A percentile compares a stretch with the other conserved stretches of the same genome.
Conservation (phyloP, 106 monocot genomes). For the Allium sativum region DNA sequence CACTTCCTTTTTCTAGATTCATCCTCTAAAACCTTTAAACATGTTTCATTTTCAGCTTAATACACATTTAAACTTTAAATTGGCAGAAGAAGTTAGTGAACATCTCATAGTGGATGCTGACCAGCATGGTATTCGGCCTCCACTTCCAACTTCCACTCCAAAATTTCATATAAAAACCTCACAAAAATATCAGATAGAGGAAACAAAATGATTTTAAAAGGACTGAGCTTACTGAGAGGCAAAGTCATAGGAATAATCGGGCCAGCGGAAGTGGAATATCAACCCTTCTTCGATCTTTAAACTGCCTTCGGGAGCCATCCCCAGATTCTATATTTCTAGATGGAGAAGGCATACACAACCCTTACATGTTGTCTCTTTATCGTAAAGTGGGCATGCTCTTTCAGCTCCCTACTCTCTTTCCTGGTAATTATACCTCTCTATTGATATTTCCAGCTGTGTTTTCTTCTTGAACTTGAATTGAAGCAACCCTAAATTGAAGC, state of each 20-base stretch:
- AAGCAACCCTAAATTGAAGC: too few species aligned
- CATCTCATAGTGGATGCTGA: background rate
- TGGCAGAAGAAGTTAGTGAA: conserved; percentile 9
- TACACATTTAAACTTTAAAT: background rate
- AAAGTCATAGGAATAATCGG: conserved; percentile 70
- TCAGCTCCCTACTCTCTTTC: conserved; percentile 78
- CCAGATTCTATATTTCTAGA: conserved; percentile 58
- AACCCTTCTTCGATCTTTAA: conserved; percentile 73
- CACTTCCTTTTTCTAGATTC: too few species aligned
- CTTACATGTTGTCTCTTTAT: conserved; percentile 64
- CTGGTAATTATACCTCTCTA: conserved; percentile 22
- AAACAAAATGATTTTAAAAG: conserved; percentile 35
- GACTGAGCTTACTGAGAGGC: conserved; percentile 37
- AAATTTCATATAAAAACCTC: conserved; percentile 48
- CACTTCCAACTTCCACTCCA: background rate
- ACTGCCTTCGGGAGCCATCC: conserved; percentile 85
- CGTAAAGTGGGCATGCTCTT: conserved; percentile 65
- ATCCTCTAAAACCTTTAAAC: too few species aligned
- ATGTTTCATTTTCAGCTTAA: too few species aligned
- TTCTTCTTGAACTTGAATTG: background rate
- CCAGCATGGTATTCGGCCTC: background rate
- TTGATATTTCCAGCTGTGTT: background rate
- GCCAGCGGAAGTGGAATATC: conserved; percentile 95
- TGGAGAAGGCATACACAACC: conserved; percentile 44
- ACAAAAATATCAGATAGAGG: conserved; percentile 30